Base-by-base conservation (phyloP, 805 yeast genomes). In the Clavispora asparagi region DNA sequence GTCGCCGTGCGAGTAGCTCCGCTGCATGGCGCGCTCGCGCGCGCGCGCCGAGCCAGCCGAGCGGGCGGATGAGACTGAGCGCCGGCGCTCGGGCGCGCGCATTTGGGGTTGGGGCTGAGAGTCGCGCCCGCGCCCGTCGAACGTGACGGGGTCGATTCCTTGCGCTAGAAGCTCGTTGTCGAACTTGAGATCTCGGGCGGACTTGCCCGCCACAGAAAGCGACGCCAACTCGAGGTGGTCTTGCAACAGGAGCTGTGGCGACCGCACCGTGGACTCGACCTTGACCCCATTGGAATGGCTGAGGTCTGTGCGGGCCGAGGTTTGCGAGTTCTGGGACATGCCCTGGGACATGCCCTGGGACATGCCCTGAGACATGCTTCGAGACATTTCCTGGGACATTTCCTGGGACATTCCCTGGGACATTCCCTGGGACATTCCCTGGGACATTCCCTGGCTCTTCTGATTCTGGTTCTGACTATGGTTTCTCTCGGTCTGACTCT, bases 181-280 rank as follows among this genome's bases (percentile, higher is more conserved):
- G 25, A 68, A 59, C 47, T 80, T 76, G 29, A 81, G 71, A 43
- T 78, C 81, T 44, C 67, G 63, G 5, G 78, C 64, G 0, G 82
- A 67, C 53, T 72, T 78, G 0, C 85, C 85, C 1, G 82, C 75
- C 8, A 81, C 75, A 0, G 82, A 77, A 4, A 78, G 42, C 0
- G 83, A 73, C 0, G 85, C 84, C 30, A 76, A 71, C 52, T 79
- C 82, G 33, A 80, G 57, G 11, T 82, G 83, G 40, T 64, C 67
- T 38, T 72, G 66, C 26, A 80, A 56, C 33, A 55, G 46, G 23
- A 54, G 46, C 8, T 27, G 36, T 12, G 35, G 33, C 8, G 25
- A 9, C 41, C 6, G 31, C 14, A n/a, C 16, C 7, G 7, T 27
- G 12, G 40, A 23, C 13, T 38, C 17, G 4, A n/a, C 4, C 4